Evolutionary conservation across 2,329 filamentous ascomycete genomes (phyloP), one percentile per base, ranked within the genome.

Genomic region (Fusarium virguliforme): DNA sequence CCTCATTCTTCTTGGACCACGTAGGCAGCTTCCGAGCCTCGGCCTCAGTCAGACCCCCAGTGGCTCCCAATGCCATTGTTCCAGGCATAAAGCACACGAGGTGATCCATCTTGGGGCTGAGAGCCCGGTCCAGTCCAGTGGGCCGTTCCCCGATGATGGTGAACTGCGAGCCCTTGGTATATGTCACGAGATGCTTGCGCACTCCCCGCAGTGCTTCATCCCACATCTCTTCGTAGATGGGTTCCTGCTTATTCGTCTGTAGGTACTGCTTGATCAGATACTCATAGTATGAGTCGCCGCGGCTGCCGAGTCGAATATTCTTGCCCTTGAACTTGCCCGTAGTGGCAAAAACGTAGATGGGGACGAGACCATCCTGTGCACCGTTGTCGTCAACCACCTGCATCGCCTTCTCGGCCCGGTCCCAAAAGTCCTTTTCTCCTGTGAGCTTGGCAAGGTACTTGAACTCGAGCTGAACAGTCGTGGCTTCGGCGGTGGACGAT

Each of bases 201-300:
- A 98, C 91, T 55, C 95, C 96, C 15, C 85, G 85, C 50, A 99
- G 85, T 13, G 94, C 87, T 79, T 99, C 92, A 40, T 95, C 87
- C 95, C 97, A 99, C 90, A 99, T 93, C 13, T 96, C 93, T 71
- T 91, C 86, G 81, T 99, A 99, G 15, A 98, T 83, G 0, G 90
- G 86, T 79, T 99, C 95, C 77, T 95, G 87, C 79, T 92, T 90
- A 62, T 93, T 93, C 12, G 96, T 99, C 81, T 99, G 96, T 22
- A 98, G 86, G 79, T 97, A 98, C 80, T 99, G 96, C 84, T 99
- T 99, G 85, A 98, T 97, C 56, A 99, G 89, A 80, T 99, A 99
- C 83, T 99, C 94, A 82, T 99, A 99, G 83, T 98, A 99, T 53
- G 95, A 98, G 83, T 99, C 96, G 50, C 96, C 96, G 67, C 96